Percentiles rank a stretch among this genome's conserved stretches.
These are phyloP conservation scores for Cicer cuneatum DNA, from an alignment of 306 rosid genomes.

Conservation along the genomic window DNA sequence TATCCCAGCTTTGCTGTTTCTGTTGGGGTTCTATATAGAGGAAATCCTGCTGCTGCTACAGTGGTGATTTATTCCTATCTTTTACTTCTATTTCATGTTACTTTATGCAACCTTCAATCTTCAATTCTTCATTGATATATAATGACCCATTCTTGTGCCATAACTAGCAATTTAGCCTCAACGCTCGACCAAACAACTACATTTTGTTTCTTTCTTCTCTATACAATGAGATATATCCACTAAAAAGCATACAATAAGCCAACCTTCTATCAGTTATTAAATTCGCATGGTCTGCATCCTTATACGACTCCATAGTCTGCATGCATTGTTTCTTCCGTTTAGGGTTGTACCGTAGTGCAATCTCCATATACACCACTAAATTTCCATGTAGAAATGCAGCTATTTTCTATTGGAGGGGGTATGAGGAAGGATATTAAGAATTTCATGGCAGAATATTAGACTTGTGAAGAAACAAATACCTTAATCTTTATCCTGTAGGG, in stretches of 20 bases:
- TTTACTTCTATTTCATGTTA: slow-evolving; percentile 34
- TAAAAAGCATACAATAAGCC: neutral
- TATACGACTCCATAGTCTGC: neutral
- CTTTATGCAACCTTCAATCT: neutral
- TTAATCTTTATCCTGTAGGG: neutral
- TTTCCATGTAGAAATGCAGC: slow-evolving; percentile 6
- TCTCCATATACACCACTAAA: slow-evolving; percentile 5
- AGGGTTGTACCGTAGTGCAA: neutral
- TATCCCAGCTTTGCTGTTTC: slow-evolving; percentile 97
- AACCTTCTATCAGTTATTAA: neutral
- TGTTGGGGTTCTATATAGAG: slow-evolving; percentile 84
- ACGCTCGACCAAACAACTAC: neutral
- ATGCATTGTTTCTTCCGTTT: neutral
- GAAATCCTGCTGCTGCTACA: slow-evolving; percentile 91
- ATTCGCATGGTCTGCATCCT: neutral
- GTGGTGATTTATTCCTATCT: slow-evolving; percentile 63
- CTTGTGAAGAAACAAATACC: neutral
- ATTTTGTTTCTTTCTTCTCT: neutral
- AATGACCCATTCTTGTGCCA: neutral
- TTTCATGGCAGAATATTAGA: neutral
- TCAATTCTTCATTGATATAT: neutral
- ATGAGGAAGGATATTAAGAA: neutral
- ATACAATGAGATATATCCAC: neutral
- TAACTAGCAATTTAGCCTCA: neutral
- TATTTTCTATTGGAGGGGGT: neutral